Conservation (phyloP, 2,329 filamentous ascomycete species). For the Fusarium pseudonygamai region DNA sequence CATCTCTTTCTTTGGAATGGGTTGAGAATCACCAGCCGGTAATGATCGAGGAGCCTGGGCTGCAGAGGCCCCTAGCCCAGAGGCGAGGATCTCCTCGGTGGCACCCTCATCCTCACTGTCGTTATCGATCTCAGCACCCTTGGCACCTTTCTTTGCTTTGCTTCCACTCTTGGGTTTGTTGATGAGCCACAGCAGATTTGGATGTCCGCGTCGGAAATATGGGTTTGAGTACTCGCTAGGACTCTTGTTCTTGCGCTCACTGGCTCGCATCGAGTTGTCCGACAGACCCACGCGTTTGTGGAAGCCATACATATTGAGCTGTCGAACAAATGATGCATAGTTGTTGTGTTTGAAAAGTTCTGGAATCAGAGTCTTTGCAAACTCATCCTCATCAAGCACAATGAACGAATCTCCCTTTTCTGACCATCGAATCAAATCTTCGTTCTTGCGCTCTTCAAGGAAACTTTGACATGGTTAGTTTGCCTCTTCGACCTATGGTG, state of each 20-base stretch:
- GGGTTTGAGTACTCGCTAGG: conserved; percentile 98
- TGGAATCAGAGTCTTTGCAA: conserved; percentile 94
- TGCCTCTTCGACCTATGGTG: background rate
- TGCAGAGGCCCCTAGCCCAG: conserved; percentile 32
- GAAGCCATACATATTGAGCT: conserved; percentile 97
- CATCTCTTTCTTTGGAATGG: conserved; percentile 76
- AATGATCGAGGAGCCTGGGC: conserved; percentile 45
- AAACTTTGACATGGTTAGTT: conserved; percentile 69
- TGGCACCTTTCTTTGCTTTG: conserved; percentile 65
- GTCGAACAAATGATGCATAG: conserved; percentile 94
- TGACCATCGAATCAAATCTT: conserved; percentile 95
- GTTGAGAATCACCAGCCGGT: conserved; percentile 57
- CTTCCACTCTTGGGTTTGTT: conserved; percentile 88
- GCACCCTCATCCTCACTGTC: conserved; percentile 69
- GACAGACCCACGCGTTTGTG: conserved; percentile 95
- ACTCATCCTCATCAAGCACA: conserved; percentile 96
- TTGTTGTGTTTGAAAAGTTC: conserved; percentile 99
- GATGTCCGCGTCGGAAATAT: conserved; percentile 92
- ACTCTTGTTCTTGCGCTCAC: conserved; percentile 96
- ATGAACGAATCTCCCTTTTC: conserved; percentile 97
- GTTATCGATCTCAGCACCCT: conserved; percentile 74
- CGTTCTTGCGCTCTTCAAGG: conserved; percentile 90
- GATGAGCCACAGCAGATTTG: conserved; percentile 93
- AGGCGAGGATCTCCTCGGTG: conserved; percentile 51
- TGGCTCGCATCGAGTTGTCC: conserved; percentile 97